phyloP scores from a whole-genome alignment of 306 rosid genomes.

The Rosa chinensis region DNA sequence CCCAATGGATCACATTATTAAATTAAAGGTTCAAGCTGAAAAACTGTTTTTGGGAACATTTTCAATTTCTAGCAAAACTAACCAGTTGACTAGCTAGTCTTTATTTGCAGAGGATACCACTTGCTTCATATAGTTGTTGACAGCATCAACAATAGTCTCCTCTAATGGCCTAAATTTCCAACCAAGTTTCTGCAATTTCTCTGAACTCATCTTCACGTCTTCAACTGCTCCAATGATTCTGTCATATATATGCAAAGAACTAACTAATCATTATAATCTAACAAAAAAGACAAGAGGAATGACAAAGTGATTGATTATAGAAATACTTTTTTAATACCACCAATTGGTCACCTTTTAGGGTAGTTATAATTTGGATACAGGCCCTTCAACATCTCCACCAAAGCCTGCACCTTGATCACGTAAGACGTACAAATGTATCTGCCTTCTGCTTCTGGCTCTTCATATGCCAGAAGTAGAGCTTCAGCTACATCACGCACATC shows the following conservation, averaged over 20 bases:
- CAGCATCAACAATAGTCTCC: constrained; percentile 59
- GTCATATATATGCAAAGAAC: constrained; percentile 12
- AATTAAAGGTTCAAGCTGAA: background rate
- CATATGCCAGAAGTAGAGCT: constrained; percentile 51
- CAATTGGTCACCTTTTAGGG: constrained; percentile 47
- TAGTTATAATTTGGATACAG: constrained; percentile 50
- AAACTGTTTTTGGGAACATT: background rate
- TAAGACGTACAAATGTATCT: constrained; percentile 55
- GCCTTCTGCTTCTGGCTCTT: constrained; percentile 54
- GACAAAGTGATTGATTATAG: background rate
- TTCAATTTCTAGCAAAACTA: no score
- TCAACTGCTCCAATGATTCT: constrained; percentile 40
- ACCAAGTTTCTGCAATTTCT: constrained; percentile 57
- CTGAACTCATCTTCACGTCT: constrained; percentile 29
- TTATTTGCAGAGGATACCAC: constrained; percentile 19
- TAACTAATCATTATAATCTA: background rate
- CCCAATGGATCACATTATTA: background rate
- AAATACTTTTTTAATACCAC: background rate
- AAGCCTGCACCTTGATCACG: constrained; percentile 16
- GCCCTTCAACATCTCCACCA: constrained; percentile 47
- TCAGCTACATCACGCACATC: constrained; percentile 57
- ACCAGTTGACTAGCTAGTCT: background rate
- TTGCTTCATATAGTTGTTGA: constrained; percentile 43
- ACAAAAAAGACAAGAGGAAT: background rate
- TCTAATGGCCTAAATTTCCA: constrained; percentile 58